Evolutionary conservation across 768 basidiomycete species (phyloP).

Genomic region (Candolleomyces aberdarensis): DNA sequence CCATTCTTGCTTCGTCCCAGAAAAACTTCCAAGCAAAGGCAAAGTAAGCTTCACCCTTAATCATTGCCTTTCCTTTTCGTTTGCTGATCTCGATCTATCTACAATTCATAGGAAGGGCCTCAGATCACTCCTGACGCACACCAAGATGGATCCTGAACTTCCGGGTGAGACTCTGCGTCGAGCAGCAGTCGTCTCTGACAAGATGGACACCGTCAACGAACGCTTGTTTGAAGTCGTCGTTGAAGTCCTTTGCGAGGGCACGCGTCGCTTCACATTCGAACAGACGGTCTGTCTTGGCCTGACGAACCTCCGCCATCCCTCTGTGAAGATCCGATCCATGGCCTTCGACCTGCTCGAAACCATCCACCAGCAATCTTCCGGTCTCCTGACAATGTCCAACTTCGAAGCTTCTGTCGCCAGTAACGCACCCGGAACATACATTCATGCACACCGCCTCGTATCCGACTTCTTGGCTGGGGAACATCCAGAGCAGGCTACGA

Average conservation of each 20-base stretch:
- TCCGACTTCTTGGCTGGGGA: constrained; percentile 78
- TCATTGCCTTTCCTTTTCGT: constrained; percentile 2
- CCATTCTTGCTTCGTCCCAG: constrained; percentile 64
- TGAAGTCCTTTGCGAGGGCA: constrained; percentile 59
- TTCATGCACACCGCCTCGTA: constrained; percentile 75
- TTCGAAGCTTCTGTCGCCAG: constrained; percentile 75
- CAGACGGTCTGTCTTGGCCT: constrained; percentile 77
- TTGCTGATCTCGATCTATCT: constrained; percentile 9
- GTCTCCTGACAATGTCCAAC: constrained; percentile 63
- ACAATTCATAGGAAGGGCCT: constrained; percentile 63
- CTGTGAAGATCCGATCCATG: constrained; percentile 58
- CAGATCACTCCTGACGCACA: constrained; percentile 60
- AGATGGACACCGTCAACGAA: constrained; percentile 51
- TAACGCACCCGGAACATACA: constrained; percentile 70
- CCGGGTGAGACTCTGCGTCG: constrained; percentile 65
- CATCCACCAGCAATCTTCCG: constrained; percentile 66
- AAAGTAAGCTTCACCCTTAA: constrained; percentile 47
- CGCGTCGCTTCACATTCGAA: constrained; percentile 65
- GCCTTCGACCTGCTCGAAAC: constrained; percentile 78
- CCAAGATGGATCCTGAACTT: constrained; percentile 51
- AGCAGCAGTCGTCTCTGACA: constrained; percentile 59
- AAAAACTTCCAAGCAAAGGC: constrained; percentile 48
- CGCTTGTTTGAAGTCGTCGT: constrained; percentile 79
- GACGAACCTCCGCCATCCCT: constrained; percentile 79
- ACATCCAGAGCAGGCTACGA: constrained; percentile 60